A percentile compares a stretch with the other conserved stretches of the same genome.
Conservation (phyloP, 2,329 filamentous ascomycete species). For the Penicillium glabrum region DNA sequence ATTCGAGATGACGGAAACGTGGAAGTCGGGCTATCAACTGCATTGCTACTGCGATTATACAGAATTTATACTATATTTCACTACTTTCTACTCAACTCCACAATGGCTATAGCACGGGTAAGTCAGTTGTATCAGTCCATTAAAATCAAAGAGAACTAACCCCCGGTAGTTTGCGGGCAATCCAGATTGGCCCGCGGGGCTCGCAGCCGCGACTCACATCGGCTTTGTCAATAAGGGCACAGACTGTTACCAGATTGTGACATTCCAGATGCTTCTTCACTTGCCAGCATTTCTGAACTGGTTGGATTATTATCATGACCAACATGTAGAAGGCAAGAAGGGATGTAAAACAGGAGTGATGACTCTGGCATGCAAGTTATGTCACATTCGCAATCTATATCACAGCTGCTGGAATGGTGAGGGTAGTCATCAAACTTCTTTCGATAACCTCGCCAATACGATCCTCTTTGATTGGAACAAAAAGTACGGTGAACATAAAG, state of each 20-base stretch:
- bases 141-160: background rate
- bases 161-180: background rate
- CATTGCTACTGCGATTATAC: background rate
- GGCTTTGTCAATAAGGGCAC: constrained; percentile 2
- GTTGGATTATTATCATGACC: constrained; percentile 4
- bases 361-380: constrained; percentile 4
- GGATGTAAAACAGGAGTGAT: background rate
- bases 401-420: constrained; percentile 17
- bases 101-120: background rate
- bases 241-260: constrained; percentile 30
- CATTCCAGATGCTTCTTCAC: constrained; percentile 26
- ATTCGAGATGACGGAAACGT: background rate
- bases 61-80: background rate
- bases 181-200: background rate
- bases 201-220: background rate
- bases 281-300: constrained; percentile 26
- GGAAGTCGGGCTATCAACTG: background rate
- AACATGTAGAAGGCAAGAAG: background rate
- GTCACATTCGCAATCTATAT: constrained; percentile 14
- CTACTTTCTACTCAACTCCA: background rate
- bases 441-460: background rate
- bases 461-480: background rate
- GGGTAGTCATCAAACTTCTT: background rate
- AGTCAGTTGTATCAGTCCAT: background rate
- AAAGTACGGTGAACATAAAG: background rate